Conservation (phyloP, 2,329 filamentous ascomycete genomes). For the Pezicula rhizophila region DNA sequence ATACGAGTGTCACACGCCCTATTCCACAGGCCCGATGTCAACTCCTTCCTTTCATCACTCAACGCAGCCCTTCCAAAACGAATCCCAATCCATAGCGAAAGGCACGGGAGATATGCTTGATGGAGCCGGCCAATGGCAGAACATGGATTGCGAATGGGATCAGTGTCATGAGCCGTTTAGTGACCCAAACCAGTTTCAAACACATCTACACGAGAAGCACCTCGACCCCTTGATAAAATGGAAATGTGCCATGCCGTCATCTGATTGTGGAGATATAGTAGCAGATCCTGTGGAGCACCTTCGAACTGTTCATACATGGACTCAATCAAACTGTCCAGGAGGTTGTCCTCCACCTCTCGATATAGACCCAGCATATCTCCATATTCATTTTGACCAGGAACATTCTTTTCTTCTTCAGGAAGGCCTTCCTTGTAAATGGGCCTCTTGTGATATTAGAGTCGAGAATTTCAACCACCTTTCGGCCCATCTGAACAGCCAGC, state of each 20-base stretch:
- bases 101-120: neutral
- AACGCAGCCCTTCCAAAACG: neutral
- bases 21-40: neutral
- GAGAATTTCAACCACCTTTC: constrained; percentile 18
- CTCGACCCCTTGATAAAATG: constrained; percentile 24
- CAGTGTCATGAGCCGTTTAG: constrained; percentile 18
- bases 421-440: constrained; percentile 18
- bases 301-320: constrained; percentile 20
- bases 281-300: constrained; percentile 23
- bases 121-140: neutral
- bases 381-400: constrained; percentile 23
- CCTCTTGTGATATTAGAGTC: constrained; percentile 19
- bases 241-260: constrained; percentile 20
- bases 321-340: constrained; percentile 21
- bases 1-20: neutral
- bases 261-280: constrained; percentile 16
- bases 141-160: constrained; percentile 14
- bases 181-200: constrained; percentile 17
- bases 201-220: constrained; percentile 23
- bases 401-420: constrained; percentile 23
- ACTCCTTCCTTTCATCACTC: neutral
- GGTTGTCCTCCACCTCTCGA: constrained; percentile 16
- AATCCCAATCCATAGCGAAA: neutral
- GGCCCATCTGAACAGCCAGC: constrained; percentile 18
- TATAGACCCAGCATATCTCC: constrained; percentile 19